Evolutionary conservation across 1,139 yeast genomes (phyloP).

Genomic region (Trichomonascaceae sp.): DNA sequence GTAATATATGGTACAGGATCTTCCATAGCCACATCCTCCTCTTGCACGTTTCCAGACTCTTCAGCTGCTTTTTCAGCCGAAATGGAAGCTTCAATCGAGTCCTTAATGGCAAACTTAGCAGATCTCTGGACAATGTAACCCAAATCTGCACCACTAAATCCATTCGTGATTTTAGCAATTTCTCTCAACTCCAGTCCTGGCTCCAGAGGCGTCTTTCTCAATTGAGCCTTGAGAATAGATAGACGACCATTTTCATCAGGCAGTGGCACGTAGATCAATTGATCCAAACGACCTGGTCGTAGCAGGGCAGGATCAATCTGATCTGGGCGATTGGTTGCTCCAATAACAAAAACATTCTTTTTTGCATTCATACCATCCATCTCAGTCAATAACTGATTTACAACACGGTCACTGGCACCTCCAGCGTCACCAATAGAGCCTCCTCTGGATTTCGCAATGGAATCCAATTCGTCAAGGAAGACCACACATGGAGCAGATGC

Average conservation of each 20-base stretch:
- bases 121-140: conserved; percentile 96
- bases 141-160: conserved; percentile 99
- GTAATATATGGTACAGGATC: conserved; percentile 97
- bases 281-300: conserved; percentile 99
- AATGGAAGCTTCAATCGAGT: conserved; percentile 77
- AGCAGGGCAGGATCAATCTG: conserved; percentile 97
- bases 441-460: conserved; percentile 97
- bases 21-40: conserved; percentile 53
- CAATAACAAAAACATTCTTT: conserved; percentile 96
- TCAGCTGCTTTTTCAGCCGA: conserved; percentile 43
- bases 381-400: conserved; percentile 94
- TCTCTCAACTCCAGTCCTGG: conserved; percentile 87
- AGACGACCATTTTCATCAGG: conserved; percentile 94
- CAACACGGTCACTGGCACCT: conserved; percentile 94
- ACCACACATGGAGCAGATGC: conserved; percentile 99
- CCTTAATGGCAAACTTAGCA: conserved; percentile 97
- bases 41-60: conserved; percentile 48
- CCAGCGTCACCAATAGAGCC: conserved; percentile 88
- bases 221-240: conserved; percentile 90
- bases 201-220: conserved; percentile 96
- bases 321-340: conserved; percentile 98
- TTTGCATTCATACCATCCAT: conserved; percentile 99
- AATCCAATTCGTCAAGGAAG: conserved; percentile 94
- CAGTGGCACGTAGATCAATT: conserved; percentile 94
- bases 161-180: conserved; percentile 88